These are phyloP conservation scores for Passalora sequoiae DNA, from an alignment of 2,329 filamentous ascomycete species.

Conservation along the genomic window DNA sequence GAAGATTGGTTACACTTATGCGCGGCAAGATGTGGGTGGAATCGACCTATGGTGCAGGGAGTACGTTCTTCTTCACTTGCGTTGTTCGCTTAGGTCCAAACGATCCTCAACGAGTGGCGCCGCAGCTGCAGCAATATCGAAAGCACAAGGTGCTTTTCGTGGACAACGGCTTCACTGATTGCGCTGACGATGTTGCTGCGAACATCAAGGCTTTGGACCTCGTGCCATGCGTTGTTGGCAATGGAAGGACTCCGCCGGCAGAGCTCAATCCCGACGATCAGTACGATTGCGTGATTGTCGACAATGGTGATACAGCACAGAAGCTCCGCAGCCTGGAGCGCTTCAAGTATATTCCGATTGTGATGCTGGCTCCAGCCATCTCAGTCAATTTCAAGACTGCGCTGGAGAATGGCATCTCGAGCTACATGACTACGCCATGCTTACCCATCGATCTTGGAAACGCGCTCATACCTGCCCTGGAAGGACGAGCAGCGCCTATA, in stretches of 20 bases:
- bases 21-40: constrained; percentile 94
- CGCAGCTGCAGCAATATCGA: constrained; percentile 83
- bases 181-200: constrained; percentile 66
- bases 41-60: constrained; percentile 84
- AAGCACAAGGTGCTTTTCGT: constrained; percentile 91
- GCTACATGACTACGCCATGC: constrained; percentile 97
- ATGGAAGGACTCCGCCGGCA: constrained; percentile 56
- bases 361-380: constrained; percentile 81
- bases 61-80: constrained; percentile 95
- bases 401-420: constrained; percentile 92
- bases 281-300: constrained; percentile 94
- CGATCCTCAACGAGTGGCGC: constrained; percentile 70
- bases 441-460: constrained; percentile 91
- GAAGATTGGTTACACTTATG: constrained; percentile 92
- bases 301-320: constrained; percentile 86
- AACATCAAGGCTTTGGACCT: constrained; percentile 78
- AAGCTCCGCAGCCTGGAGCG: constrained; percentile 80
- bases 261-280: constrained; percentile 53
- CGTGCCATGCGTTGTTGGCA: constrained; percentile 75
- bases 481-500: constrained; percentile 85
- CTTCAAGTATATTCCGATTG: constrained; percentile 96
- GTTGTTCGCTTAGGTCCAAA: constrained; percentile 78
- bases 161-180: constrained; percentile 78
- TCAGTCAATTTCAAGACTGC: constrained; percentile 91
- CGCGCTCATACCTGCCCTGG: constrained; percentile 89